phyloP scores from a whole-genome alignment of 306 rosid species.

The Vigna mungo region DNA sequence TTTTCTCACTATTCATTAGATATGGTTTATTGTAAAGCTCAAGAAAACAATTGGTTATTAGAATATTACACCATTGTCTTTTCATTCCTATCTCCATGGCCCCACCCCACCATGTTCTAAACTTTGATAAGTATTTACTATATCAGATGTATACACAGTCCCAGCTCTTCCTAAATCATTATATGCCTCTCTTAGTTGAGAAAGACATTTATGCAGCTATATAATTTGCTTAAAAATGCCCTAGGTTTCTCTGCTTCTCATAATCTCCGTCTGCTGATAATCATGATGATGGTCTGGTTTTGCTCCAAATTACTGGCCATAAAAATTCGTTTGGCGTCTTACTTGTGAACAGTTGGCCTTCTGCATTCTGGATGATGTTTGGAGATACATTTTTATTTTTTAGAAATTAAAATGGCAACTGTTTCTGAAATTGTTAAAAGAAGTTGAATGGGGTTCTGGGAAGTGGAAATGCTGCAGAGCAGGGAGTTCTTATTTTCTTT shows the following conservation, averaged over 20 bases:
- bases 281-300: neutral
- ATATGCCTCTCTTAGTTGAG: neutral
- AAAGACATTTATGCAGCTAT: neutral
- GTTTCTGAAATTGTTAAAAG: neutral
- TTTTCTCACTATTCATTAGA: neutral
- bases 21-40: neutral
- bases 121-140: neutral
- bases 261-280: neutral
- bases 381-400: neutral
- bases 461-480: neutral
- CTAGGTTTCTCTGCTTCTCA: neutral
- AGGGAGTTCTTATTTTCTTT: neutral
- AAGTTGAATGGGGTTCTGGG: neutral
- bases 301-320: slow-evolving; percentile 10
- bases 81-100: neutral
- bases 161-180: neutral
- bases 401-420: neutral
- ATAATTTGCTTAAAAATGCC: neutral
- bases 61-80: slow-evolving; percentile 7
- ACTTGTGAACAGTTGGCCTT: neutral
- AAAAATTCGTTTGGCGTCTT: neutral
- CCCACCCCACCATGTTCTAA: slow-evolving; percentile 6
- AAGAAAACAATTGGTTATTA: neutral
- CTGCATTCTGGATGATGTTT: neutral
- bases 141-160: neutral